Base-by-base conservation (phyloP, 768 basidiomycete species). In the Amanita polypyramis region DNA sequence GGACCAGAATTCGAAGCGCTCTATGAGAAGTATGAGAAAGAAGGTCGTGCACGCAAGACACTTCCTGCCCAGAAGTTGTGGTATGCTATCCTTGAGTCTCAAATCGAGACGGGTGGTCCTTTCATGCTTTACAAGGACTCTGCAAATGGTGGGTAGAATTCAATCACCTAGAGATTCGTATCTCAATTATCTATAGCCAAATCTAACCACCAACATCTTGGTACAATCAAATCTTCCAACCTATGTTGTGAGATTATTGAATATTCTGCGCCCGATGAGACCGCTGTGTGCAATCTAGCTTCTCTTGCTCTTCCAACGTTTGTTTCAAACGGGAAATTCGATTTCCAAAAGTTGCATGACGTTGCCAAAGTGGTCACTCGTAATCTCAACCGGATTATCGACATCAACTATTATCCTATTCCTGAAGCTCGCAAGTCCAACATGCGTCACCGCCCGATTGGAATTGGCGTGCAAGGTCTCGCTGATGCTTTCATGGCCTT, bases 71-170 rank as follows among this genome's bases (percentile, higher is more conserved):
- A 98, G 65, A 97, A 98, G 68, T 77, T 99, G 32, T 99, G 96
- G 95, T 97, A 95, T 62, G 92, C 93, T 29, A 82, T 98, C 55
- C 71, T 98, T 34, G 96, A 98, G 60, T 82, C 93, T 10, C 96
- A 99, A 66, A 92, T 95, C 56, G 95, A 99, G 70, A 99, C 96
- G 1, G 96, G 96, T 43, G 85, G 85, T n/a, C 96, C 96, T 0
- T 99, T 97, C 73, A 98, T 98, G 91, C 73, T 90, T 21, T 99
- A 98, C 77, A 99, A 99, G 71, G 95, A 98, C 60, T 77, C 91
- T 34, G 84, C 87, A 50, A 99, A 99, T 63, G 67, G 91, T 93
- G 57, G 47, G 85, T 68, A 1, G 9, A 14, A 14, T 20, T 29
- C 29, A 20, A 21, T 25, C 35, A 38, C 7, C 12, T 10, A 17